A percentile compares a stretch with the other conserved stretches of the same genome.
Conservation (phyloP, 495 filamentous ascomycete genomes). For the Penicillium pulvis region DNA sequence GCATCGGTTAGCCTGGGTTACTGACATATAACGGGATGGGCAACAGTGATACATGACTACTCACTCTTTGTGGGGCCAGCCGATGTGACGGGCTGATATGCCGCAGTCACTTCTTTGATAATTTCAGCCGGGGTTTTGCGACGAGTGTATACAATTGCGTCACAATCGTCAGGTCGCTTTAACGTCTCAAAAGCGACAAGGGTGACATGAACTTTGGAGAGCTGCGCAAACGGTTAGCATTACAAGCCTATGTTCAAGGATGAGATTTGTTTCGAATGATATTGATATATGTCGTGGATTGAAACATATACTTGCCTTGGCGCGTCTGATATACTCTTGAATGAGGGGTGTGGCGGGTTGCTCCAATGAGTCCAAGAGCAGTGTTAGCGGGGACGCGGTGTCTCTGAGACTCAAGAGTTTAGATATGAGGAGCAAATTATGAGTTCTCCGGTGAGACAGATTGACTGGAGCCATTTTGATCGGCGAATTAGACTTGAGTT, state of each 20-base stretch:
- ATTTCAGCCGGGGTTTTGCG: conserved; percentile 64
- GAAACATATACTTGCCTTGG: conserved; percentile 57
- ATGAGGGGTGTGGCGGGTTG: conserved; percentile 74
- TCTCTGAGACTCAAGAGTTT: conserved; percentile 79
- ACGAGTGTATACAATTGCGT: conserved; percentile 64
- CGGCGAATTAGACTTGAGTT: conserved; percentile 1
- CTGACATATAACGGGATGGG: not conserved
- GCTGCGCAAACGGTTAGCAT: conserved; percentile 31
- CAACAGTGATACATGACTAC: conserved; percentile 6
- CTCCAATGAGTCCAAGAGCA: conserved; percentile 83
- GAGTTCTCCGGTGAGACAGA: conserved; percentile 72
- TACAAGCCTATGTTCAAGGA: conserved; percentile 20
- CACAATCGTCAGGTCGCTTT: conserved; percentile 55
- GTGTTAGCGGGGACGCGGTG: conserved; percentile 79
- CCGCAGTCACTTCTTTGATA: conserved; percentile 45
- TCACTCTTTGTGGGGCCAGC: conserved; percentile 37
- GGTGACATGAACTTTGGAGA: conserved; percentile 63
- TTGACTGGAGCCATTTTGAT: conserved; percentile 39
- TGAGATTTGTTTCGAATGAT: conserved; percentile 24
- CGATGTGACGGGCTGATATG: conserved; percentile 28
- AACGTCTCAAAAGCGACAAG: conserved; percentile 77
- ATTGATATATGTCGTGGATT: not conserved
- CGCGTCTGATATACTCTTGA: conserved; percentile 71
- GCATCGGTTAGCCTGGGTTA: not conserved
- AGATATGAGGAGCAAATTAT: conserved; percentile 84